Base-by-base conservation (phyloP, 2,329 filamentous ascomycete genomes). In the Aspergillus sp. region DNA sequence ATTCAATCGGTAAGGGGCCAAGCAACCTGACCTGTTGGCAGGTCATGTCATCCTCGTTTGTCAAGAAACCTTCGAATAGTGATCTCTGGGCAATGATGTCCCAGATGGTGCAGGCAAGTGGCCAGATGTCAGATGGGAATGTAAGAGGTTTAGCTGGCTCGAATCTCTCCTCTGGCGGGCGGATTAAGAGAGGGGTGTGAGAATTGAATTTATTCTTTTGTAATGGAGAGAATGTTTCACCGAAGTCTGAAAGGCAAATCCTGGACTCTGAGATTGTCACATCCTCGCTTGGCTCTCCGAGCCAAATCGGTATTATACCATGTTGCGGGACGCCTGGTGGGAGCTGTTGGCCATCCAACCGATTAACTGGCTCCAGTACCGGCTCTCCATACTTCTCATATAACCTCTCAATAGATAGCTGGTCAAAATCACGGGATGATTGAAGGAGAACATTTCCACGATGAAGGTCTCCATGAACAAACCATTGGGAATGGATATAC, bases 101-200 rank as follows among this genome's bases (percentile, higher is more conserved):
- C 66, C 70, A 79, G 10, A 79, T 74, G 0, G 67, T 60, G 54
- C 71, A 77, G 0, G 68, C 71, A 4, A 78, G 66, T 29, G 69
- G 75, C 75, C 74, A 78, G 6, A 76, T 74, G 52, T 79, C 75
- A 1, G 74, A 72, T 12, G 68, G 14, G 42, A 71, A 74, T 4
- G 71, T 65, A 6, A 77, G 68, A 2, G 73, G 68, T 1, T 16
- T 67, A 6, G 55, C 58, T 16, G 71, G 71, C 32, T 75, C 69
- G 55, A 77, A 78, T 6, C 62, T 63, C 7, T 68, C 67, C 60
- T 80, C 77, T 0, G 76, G 75, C 4, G 71, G 71, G 2, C 69
- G 61, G 46, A 73, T 64, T 20, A 59, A 16, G 24, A 67, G 64
- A 52, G 65, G 67, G 24, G 63, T 70, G 63, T 64, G 60, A 53